These are phyloP conservation scores for Bothriochloa decipiens DNA, from an alignment of 176 grass and related monocot genomes.

Conservation along the genomic window DNA sequence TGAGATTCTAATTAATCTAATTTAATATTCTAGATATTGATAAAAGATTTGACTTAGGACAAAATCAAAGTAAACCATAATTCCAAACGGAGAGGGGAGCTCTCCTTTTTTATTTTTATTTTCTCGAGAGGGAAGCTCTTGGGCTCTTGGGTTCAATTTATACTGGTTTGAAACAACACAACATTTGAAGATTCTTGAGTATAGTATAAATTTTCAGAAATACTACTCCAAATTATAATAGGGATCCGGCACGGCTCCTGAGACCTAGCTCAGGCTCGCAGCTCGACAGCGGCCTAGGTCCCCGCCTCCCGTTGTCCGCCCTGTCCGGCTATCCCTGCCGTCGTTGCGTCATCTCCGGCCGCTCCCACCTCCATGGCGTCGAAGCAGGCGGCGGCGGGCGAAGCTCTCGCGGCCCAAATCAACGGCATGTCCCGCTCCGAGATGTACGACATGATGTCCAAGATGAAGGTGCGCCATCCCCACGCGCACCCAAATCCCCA, in stretches of 20 bases:
- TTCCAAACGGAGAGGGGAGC: too few relatives aligned
- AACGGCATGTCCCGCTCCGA: conserved; percentile 73
- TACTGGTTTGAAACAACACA: neutral
- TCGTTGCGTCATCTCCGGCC: conserved; percentile 18
- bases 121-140: too few relatives aligned
- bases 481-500: neutral
- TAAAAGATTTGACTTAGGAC: too few relatives aligned
- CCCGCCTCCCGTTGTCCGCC: neutral
- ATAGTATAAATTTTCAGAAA: neutral
- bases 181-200: neutral
- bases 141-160: neutral
- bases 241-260: neutral
- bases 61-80: too few relatives aligned
- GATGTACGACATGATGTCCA: conserved; percentile 89
- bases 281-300: neutral
- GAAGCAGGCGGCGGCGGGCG: conserved; percentile 54
- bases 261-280: neutral
- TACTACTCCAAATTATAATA: too few relatives aligned
- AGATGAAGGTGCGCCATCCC: conserved; percentile 67
- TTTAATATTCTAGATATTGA: too few relatives aligned
- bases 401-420: conserved; percentile 69
- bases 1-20: too few relatives aligned
- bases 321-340: neutral
- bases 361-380: conserved; percentile 52
- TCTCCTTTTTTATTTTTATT: too few relatives aligned